Evolutionary conservation across 116 monocot species (phyloP).

Genomic region (Papilionanthe hybrid): DNA sequence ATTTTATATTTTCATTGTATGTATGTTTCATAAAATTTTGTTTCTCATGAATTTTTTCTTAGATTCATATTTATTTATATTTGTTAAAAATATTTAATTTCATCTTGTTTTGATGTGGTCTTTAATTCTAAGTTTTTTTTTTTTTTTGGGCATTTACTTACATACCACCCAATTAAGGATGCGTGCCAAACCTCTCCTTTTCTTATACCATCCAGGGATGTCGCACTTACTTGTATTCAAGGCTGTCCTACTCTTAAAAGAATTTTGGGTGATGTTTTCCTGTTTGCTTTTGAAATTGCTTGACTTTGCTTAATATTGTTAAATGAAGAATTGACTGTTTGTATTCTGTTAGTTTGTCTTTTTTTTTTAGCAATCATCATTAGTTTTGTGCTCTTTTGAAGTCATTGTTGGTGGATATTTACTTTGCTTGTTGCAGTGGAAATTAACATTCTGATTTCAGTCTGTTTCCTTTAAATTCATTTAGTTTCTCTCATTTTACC

Average conservation of each 20-base stretch:
- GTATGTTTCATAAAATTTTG: too few relatives aligned
- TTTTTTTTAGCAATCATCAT: background rate
- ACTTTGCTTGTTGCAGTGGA: background rate
- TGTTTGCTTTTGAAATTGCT: slow-evolving; percentile 3
- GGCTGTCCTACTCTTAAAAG: slow-evolving; percentile 73
- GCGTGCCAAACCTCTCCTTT: slow-evolving; percentile 79
- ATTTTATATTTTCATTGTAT: too few relatives aligned
- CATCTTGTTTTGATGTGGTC: too few relatives aligned
- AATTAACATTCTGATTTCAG: background rate
- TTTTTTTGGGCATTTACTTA: too few relatives aligned
- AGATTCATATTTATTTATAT: background rate
- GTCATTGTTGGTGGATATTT: background rate
- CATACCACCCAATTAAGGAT: slow-evolving; percentile 15
- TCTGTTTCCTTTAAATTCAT: too few relatives aligned
- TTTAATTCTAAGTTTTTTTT: too few relatives aligned
- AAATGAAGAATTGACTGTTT: background rate
- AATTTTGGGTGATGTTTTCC: background rate
- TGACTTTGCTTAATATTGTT: background rate
- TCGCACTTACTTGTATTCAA: slow-evolving; percentile 71
- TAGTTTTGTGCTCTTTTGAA: background rate
- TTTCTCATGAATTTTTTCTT: too few relatives aligned
- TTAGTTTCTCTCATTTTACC: background rate
- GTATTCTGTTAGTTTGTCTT: background rate
- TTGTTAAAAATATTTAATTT: too few relatives aligned
- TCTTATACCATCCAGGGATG: slow-evolving; percentile 77